Percentiles rank a stretch among this genome's conserved stretches.
Conservation (phyloP, 1,139 yeast species). For the Kodamaea derodonti region DNA sequence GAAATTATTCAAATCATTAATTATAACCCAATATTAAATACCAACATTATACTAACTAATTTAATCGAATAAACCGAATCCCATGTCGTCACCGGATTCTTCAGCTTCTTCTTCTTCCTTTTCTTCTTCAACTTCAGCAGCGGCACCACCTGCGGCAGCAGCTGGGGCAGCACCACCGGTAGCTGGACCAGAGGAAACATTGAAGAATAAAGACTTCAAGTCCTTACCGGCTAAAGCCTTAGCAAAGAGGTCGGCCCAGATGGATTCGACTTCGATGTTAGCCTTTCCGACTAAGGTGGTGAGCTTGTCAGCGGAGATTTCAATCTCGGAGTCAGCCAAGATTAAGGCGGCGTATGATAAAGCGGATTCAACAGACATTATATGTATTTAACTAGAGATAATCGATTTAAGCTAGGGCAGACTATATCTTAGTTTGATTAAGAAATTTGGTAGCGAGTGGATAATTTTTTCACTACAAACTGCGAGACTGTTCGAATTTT, state of each 20-base stretch:
- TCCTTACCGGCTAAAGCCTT: slow-evolving; percentile 97
- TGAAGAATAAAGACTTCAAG: slow-evolving; percentile 85
- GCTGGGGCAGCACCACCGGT: slow-evolving; percentile 40
- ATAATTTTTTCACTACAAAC: slow-evolving; percentile 2
- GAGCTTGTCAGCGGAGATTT: slow-evolving; percentile 91
- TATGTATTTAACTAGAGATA: slow-evolving; percentile 19
- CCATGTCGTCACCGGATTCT: slow-evolving; percentile 80
- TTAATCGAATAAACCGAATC: slow-evolving; percentile 73
- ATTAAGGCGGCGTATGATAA: slow-evolving; percentile 92
- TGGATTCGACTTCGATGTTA: slow-evolving; percentile 54
- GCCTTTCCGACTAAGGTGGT: slow-evolving; percentile 71
- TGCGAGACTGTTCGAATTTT: slow-evolving; percentile 3
- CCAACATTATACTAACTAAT: slow-evolving; percentile 13
- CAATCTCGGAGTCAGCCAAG: slow-evolving; percentile 96
- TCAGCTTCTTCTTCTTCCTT: slow-evolving; percentile 42
- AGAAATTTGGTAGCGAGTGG: slow-evolving; percentile 4
- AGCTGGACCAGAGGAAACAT: slow-evolving; percentile 58
- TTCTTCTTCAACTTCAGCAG: slow-evolving; percentile 48
- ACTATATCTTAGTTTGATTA: slow-evolving; percentile 22
- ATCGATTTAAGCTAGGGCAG: slow-evolving; percentile 24
- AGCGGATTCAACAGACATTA: slow-evolving; percentile 58
- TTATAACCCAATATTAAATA: background rate
- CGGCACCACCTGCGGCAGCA: slow-evolving; percentile 62
- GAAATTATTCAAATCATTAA: background rate
- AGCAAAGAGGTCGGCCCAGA: slow-evolving; percentile 95